Base-by-base conservation (phyloP, 257 asterid species). In the Nicotiana obtusifolia region DNA sequence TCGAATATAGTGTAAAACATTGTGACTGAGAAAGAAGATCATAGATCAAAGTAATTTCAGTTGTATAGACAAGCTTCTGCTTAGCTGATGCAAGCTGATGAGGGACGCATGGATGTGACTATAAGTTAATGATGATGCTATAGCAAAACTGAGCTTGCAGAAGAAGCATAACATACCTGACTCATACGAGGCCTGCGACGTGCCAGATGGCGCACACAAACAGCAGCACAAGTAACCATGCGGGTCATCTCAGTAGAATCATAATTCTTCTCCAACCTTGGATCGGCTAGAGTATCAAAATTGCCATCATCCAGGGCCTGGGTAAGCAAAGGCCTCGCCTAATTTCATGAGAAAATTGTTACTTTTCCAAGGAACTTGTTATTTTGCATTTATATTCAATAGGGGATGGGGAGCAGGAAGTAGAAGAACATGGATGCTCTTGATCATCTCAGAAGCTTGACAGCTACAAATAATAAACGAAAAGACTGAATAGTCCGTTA, bases 281-380 rank as follows among this genome's bases (percentile, higher is more conserved):
- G 93, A 84, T 94, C 98, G 77, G 93, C 96, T 78, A 94, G 83
- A 64, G 80, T 49, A 73, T 85, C 94, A 17, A 91, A 93, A 76
- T 91, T 87, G 84, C 84, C 78, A 30, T 84, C 90, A 68, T 90
- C 94, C 85, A 93, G 52, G 64, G 97, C 93, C 84, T 89, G 92
- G 26, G 93, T 76, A 54, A 94, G 96, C 90, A 94, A 87, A 75
- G 98, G 98, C 87, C 98, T 93, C 57, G 98, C 98, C 98, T 94
- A 68, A 66, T 84, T 77, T 54, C 20, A 60, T 76, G 44, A 76
- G n/a, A 49, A 11, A 78, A 35, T 37, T 41, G 80, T 41, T 5
- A 84, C 41, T 17, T 49, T 69, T 71, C 5, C 20, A 0, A 7
- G 35, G 33, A 19, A 69, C 47, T 1, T 20, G 35, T 20, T 20